phyloP scores from a whole-genome alignment of 2,329 filamentous ascomycete species.

The Scytalidium sp. region DNA sequence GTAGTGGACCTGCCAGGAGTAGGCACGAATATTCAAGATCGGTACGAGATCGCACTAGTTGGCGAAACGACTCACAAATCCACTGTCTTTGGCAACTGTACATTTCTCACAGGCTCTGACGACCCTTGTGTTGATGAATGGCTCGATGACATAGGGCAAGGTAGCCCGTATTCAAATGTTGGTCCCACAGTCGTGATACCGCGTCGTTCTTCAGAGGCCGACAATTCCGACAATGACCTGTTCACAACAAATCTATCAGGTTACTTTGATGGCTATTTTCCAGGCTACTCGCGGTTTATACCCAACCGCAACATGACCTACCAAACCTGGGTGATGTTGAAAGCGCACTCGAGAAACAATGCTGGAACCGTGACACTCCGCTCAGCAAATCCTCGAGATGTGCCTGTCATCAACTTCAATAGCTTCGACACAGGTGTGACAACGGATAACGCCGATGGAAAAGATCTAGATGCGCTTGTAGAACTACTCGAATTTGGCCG shows the following conservation, averaged over 20 bases:
- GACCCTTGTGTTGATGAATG: conserved; percentile 30
- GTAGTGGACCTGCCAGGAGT: conserved; percentile 59
- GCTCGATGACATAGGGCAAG: conserved; percentile 7
- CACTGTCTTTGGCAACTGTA: conserved; percentile 30
- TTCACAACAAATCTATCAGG: conserved; percentile 27
- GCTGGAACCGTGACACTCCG: conserved; percentile 59
- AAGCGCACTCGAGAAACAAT: conserved; percentile 59
- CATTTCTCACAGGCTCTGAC: conserved; percentile 30
- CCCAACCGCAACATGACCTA: conserved; percentile 37
- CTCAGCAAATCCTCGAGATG: conserved; percentile 59
- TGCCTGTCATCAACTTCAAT: conserved; percentile 59
- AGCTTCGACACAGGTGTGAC: conserved; percentile 47
- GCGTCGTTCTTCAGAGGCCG: conserved; percentile 29
- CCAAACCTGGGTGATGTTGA: conserved; percentile 40
- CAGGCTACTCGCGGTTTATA: conserved; percentile 33
- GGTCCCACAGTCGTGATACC: conserved; percentile 43
- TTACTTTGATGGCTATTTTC: conserved; percentile 39
- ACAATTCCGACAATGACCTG: conserved; percentile 34
- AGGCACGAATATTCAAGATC: conserved; percentile 59
- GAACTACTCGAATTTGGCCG: conserved; percentile 10
- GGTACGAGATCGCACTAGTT: conserved; percentile 45
- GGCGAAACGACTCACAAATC: conserved; percentile 38
- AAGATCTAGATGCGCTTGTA: conserved; percentile 10
- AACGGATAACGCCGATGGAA: conserved; percentile 2
- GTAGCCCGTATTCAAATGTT: conserved; percentile 34